Conservation (phyloP, 1,284 basidiomycete genomes). For the Papiliotrema nemorosa region DNA sequence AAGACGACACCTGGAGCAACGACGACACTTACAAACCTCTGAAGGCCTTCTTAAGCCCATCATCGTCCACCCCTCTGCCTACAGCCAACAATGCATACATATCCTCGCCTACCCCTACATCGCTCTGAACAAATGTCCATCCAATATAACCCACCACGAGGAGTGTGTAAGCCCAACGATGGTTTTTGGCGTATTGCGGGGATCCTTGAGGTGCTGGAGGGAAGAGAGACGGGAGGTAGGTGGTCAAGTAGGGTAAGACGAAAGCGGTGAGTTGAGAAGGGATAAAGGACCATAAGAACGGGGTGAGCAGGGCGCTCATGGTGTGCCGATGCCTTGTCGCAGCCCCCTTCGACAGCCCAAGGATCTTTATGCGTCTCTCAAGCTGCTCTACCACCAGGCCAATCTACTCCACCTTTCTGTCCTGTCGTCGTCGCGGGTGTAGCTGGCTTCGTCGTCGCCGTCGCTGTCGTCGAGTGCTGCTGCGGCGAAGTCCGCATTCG, state of each 20-base stretch:
- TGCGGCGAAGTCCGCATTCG: not conserved
- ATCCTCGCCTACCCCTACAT: conserved; percentile 59
- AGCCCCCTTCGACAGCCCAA: not conserved
- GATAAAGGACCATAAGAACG: conserved; percentile 37
- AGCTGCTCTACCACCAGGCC: too few relatives aligned
- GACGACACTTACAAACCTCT: conserved; percentile 55
- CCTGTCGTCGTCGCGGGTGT: too few relatives aligned
- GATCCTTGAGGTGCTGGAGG: conserved; percentile 26
- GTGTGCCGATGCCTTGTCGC: not conserved
- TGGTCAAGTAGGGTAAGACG: conserved; percentile 27
- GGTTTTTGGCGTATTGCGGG: conserved; percentile 27
- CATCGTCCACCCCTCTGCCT: conserved; percentile 59
- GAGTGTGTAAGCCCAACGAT: conserved; percentile 25
- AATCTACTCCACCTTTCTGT: too few relatives aligned
- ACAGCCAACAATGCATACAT: conserved; percentile 74
- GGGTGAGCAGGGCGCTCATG: conserved; percentile 15
- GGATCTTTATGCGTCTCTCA: not conserved
- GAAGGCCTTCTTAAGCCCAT: conserved; percentile 66
- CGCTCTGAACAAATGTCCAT: conserved; percentile 62
- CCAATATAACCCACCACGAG: conserved; percentile 62
- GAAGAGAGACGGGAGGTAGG: conserved; percentile 23
- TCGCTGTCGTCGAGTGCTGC: not conserved
- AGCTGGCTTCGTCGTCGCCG: not conserved
- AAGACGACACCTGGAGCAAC: not conserved
- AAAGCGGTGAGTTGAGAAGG: conserved; percentile 29